Percentiles rank a stretch among this genome's conserved stretches.
phyloP scores from a whole-genome alignment of 2,329 filamentous ascomycete genomes.

The Diplodia sapinea region DNA sequence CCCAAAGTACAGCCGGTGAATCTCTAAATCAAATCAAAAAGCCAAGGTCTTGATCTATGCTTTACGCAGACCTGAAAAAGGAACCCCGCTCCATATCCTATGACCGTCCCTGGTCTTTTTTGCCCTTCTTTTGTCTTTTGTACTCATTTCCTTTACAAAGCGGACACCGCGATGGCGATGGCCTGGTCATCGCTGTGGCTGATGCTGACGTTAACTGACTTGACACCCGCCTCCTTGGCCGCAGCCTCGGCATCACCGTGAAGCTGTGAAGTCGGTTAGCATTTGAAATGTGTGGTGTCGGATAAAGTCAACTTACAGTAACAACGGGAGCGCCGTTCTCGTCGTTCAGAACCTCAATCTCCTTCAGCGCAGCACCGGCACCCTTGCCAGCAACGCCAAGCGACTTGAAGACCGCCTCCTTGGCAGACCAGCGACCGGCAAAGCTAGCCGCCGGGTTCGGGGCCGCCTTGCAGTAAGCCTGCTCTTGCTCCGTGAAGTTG shows the following conservation, averaged over 20 bases:
- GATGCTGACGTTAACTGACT: constrained; percentile 89
- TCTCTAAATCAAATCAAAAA: constrained; percentile 10
- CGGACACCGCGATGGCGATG: constrained; percentile 89
- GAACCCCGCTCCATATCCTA: neutral
- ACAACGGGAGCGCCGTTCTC: constrained; percentile 84
- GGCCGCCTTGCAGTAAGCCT: constrained; percentile 82
- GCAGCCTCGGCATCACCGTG: constrained; percentile 82
- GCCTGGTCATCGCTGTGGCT: constrained; percentile 95
- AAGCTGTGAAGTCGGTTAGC: constrained; percentile 61
- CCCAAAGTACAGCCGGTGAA: constrained; percentile 21
- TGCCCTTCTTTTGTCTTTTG: neutral
- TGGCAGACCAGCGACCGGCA: constrained; percentile 93
- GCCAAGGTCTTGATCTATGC: constrained; percentile 19
- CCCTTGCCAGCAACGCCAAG: constrained; percentile 86
- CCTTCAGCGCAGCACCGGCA: constrained; percentile 85
- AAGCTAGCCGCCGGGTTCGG: constrained; percentile 86
- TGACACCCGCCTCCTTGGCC: constrained; percentile 85
- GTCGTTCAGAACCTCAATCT: constrained; percentile 89
- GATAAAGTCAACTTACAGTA: constrained; percentile 66
- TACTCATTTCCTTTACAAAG: constrained; percentile 60
- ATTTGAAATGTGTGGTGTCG: constrained; percentile 1
- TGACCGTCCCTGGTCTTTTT: constrained; percentile 21
- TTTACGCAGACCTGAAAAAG: constrained; percentile 17
- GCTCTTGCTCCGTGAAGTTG: constrained; percentile 88
- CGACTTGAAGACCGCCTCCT: constrained; percentile 98